Evolutionary conservation across 75 land plant genomes (phyloP), one percentile per base, ranked within the genome.

Genomic region (Selaginella moellendorffii): DNA sequence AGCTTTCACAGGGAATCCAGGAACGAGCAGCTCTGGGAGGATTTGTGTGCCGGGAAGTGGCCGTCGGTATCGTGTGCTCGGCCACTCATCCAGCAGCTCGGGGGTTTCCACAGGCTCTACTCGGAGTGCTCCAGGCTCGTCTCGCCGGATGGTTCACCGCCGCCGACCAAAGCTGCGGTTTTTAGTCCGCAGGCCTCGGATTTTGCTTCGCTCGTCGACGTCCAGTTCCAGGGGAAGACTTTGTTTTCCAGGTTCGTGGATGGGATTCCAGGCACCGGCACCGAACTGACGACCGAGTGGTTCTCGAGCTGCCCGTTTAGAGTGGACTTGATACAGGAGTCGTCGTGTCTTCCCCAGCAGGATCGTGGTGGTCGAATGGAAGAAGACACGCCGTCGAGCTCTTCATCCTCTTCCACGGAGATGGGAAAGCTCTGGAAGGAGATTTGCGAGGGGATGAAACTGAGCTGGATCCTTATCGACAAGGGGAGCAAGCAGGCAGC

Each of bases 281-380:
- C 81, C 1, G 76, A 81, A 63, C 76, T 75, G 24, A 63, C 69
- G 30, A 67, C 75, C 56, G 78, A 79, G 20, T 88, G 93, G 93
- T 88, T 88, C 65, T 70, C 81, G 65, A 76, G 71, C 61, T 85
- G 87, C 66, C 93, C 93, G 19, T 88, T 88, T 65, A 69, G 85
- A 36, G 61, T 88, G 24, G 93, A 85, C 62, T 66, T 85, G 53
- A 71, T 84, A 0, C 30, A 60, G 22, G 63, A 36, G 14, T 5
- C 46, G 14, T 5, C 46, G 46, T 36, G n/a, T n/a, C n/a, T n/a
- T n/a, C n/a, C n/a, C n/a, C n/a, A n/a, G n/a, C n/a, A n/a, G n/a
- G n/a, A n/a, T n/a, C n/a, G n/a, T n/a, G n/a, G n/a, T n/a, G n/a
- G n/a, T n/a, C n/a, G n/a, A n/a, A n/a, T n/a, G n/a, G n/a, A n/a